Base-by-base conservation (phyloP, 164 flowering plant species). In the Hamamelis virginiana region DNA sequence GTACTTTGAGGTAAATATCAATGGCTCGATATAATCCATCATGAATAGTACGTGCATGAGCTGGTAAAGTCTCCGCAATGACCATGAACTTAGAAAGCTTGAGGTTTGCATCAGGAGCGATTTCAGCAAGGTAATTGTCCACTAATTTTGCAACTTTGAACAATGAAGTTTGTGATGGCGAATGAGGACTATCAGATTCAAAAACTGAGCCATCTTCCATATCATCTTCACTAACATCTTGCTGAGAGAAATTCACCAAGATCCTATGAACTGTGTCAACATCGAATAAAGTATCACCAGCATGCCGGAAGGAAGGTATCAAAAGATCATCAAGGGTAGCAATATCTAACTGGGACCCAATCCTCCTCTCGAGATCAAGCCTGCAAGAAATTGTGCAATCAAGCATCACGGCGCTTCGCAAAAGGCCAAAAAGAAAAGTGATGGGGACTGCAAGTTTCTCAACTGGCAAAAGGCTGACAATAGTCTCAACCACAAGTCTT, bases 21-120 rank as follows among this genome's bases (percentile, higher is more conserved):
- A 89, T 80, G 59, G 98, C 96, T 63, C 92, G 83, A 64, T 94
- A 94, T 27, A 94, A 70, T 1, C 92, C 95, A 80, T 94, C 98
- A 67, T 94, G 90, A 28, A 70, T 56, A 3, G 84, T 81, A 22
- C 95, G 89, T 12, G 96, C 91, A 77, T 90, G 92, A 5, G 72
- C 78, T 9, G 98, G 98, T 56, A 94, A 75, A 62, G 84, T 48
- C 68, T 92, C 95, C 6, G 94, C 96, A 75, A 94, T 79, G 72
- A 77, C 86, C 78, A 90, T 65, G 79, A 94, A 92, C 81, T 88
- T 88, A 70, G 84, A 15, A 48, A 88, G 87, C 70, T 87, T 87
- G 71, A 94, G 92, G 76, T 92, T 92, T 16, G 92, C 83, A 80
- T 94, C 97, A 38, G 94, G 90, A 12, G 98, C 97, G 66, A 94